These are phyloP conservation scores for Apiospora kogelbergensis DNA, from an alignment of 2,329 filamentous ascomycete species.

Conservation along the genomic window DNA sequence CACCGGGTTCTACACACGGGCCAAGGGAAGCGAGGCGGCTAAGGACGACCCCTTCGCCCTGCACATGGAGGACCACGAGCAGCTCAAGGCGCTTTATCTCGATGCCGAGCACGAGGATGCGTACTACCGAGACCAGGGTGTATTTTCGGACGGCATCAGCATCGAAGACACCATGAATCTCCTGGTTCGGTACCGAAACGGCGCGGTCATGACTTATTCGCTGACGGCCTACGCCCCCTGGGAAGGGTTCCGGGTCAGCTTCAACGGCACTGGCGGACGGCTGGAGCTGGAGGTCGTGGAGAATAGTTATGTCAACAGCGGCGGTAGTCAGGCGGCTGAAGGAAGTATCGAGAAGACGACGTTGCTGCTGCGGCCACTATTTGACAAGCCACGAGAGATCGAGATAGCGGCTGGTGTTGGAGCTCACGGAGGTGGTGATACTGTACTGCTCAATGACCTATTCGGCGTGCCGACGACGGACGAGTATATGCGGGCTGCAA, in stretches of 20 bases:
- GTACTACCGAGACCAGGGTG: conserved; percentile 62
- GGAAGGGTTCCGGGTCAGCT: conserved; percentile 59
- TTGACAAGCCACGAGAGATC: conserved; percentile 56
- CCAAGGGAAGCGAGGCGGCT: conserved; percentile 50
- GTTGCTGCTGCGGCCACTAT: conserved; percentile 52
- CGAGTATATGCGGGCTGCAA: conserved; percentile 54
- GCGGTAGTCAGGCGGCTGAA: conserved; percentile 55
- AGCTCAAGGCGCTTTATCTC: conserved; percentile 59
- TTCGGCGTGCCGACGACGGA: conserved; percentile 55
- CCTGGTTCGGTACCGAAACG: conserved; percentile 56
- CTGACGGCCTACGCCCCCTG: conserved; percentile 62
- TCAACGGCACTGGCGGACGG: conserved; percentile 58
- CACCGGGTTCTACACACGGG: conserved; percentile 49
- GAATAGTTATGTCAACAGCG: conserved; percentile 61
- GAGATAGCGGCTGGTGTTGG: conserved; percentile 52
- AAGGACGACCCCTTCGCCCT: conserved; percentile 58
- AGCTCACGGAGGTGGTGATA: conserved; percentile 61
- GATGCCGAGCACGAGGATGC: conserved; percentile 64
- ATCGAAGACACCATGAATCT: conserved; percentile 66
- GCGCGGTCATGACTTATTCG: conserved; percentile 59
- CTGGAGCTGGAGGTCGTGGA: conserved; percentile 63
- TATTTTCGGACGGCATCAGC: conserved; percentile 62
- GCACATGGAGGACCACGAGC: conserved; percentile 50
- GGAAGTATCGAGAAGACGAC: conserved; percentile 50
- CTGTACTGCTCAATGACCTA: conserved; percentile 55